A percentile compares a stretch with the other conserved stretches of the same genome.
Conservation (phyloP, 768 basidiomycete species). For the Kwoniella bestiolae region DNA sequence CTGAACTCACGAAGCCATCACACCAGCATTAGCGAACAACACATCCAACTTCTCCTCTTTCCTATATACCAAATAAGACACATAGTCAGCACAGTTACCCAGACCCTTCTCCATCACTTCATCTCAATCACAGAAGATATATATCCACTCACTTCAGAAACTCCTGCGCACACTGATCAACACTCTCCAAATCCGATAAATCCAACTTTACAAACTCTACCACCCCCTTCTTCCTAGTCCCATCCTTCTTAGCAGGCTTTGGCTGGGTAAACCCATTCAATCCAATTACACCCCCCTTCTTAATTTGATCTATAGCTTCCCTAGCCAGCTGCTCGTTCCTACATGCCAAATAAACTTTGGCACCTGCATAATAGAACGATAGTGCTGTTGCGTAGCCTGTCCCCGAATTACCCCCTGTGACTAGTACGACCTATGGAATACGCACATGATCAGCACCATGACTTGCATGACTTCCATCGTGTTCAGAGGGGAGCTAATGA, state of each 20-base stretch:
- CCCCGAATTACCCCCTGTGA: constrained; percentile 50
- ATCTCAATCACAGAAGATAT: background rate
- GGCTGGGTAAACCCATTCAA: constrained; percentile 15
- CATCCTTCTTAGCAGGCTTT: background rate
- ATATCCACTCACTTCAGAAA: constrained; percentile 31
- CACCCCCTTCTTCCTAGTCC: constrained; percentile 19
- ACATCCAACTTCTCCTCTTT: constrained; percentile 36
- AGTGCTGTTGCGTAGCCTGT: constrained; percentile 42
- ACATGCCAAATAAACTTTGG: constrained; percentile 48
- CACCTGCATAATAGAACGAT: constrained; percentile 41
- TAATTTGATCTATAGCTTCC: constrained; percentile 40
- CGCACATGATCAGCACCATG: background rate
- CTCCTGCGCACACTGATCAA: constrained; percentile 35
- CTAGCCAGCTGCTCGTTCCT: constrained; percentile 31
- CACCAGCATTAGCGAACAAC: constrained; percentile 51
- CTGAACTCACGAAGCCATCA: constrained; percentile 50
- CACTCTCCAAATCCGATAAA: constrained; percentile 43
- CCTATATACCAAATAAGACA: constrained; percentile 2
- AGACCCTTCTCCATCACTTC: background rate
- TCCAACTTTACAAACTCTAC: constrained; percentile 44
- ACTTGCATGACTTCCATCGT: no score
- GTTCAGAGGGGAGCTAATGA: no score
- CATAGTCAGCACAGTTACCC: background rate
- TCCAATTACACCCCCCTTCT: constrained; percentile 17
- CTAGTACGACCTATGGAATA: constrained; percentile 37